Evolutionary conservation across 164 flowering plant species (phyloP), one percentile per base, ranked within the genome.

Genomic region (Kalanchoe fedtschenkoi): DNA sequence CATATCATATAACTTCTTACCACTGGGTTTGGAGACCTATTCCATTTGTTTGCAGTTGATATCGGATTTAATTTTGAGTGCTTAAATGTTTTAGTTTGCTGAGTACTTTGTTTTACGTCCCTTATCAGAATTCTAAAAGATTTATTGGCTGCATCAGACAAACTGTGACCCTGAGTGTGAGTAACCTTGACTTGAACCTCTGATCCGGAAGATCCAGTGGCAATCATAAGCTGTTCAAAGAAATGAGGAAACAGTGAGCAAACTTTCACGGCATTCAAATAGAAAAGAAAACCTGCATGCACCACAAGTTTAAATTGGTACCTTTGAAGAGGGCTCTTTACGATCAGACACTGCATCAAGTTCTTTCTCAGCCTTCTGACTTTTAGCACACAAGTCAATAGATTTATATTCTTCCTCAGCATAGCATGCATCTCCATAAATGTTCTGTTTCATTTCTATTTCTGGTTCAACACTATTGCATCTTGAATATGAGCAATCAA

Each of bases 261-360:
- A 11, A 26, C 26, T 2, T 21, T 7, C 41, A 7, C 56, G 55
- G 8, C 28, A 62, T 3, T n/a, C 15, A 44, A 28, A 58, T 21
- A 64, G 24, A 15, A 6, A 13, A 7, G 5, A 24, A 32, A 33
- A 9, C 14, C 5, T 58, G 16, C 26, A 58, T 5, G 28, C 38
- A 19, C 35, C 21, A 42, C 24, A 42, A 21, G 38, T 22, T 5
- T 44, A 37, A 66, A 62, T 19, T n/a, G 60, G 21, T 47, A 86
- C 92, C 84, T 78, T 70, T 19, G 67, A 64, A 68, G 72, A 64
- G 42, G 63, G 35, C 54, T 51, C 61, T 64, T 35, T 59, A 44
- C 9, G 39, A 37, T 22, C 30, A n/a, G 63, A 70, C 53, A 61
- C 53, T 44, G 63, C 60, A 34, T 32, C 42, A 39, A 51, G 46